These are phyloP conservation scores for Martensiomyces pterosporus DNA, from an alignment of 192 early-diverging fungal species.

Conservation along the genomic window DNA sequence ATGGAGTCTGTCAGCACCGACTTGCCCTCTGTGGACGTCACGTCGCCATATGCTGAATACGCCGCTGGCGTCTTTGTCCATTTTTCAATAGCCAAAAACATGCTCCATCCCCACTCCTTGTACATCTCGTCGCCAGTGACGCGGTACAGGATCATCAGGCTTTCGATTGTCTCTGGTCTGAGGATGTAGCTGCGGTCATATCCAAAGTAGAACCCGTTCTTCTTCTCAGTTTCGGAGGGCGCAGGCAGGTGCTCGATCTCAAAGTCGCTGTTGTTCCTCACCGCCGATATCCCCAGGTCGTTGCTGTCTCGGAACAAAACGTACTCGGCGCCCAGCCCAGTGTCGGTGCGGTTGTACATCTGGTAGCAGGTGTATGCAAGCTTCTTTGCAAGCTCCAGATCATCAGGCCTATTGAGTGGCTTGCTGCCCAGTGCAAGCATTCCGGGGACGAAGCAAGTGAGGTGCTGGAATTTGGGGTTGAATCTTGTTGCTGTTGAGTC, in stretches of 20 bases:
- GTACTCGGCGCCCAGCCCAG: conserved; percentile 83
- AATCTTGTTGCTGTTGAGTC: conserved; percentile 36
- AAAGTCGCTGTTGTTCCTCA: conserved; percentile 27
- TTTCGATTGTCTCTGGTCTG: conserved; percentile 83
- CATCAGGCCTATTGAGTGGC: conserved; percentile 43
- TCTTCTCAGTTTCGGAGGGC: conserved; percentile 14
- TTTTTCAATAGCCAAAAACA: conserved; percentile 81
- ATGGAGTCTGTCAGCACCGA: conserved; percentile 36
- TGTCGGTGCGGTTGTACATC: conserved; percentile 75
- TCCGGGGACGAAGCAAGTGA: conserved; percentile 66
- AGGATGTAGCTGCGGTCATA: conserved; percentile 49
- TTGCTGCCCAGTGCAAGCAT: conserved; percentile 64
- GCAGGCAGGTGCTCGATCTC: conserved; percentile 9
- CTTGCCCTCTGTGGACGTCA: conserved; percentile 28
- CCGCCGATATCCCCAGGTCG: conserved; percentile 22
- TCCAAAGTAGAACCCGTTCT: conserved; percentile 35
- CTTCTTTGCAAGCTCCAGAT: conserved; percentile 45
- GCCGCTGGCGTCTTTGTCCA: conserved; percentile 65
- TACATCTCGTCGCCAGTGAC: conserved; percentile 70
- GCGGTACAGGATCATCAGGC: conserved; percentile 80
- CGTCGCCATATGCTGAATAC: conserved; percentile 55
- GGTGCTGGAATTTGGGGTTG: conserved; percentile 47
- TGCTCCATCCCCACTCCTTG: conserved; percentile 81
- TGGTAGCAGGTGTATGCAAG: conserved; percentile 49
- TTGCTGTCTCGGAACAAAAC: conserved; percentile 63